Evolutionary conservation across 1,284 basidiomycete genomes (phyloP), one percentile per base, ranked within the genome.

Genomic region (Leccinum huronense): DNA sequence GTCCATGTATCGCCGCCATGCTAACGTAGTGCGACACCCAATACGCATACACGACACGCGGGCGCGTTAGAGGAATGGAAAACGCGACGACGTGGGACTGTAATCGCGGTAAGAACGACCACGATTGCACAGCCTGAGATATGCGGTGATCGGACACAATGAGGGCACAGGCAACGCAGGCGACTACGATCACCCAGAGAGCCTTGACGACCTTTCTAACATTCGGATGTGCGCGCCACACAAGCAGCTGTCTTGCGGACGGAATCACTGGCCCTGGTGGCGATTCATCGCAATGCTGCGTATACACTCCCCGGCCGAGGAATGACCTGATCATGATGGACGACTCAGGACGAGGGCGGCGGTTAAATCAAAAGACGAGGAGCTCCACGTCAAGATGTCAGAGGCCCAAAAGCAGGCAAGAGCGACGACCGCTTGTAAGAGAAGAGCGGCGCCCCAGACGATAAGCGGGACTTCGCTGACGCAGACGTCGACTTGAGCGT

Each of bases 321-420:
- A 9, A 67, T 0, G 55, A 75, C 68, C 10, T 72, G 70, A 2
- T 67, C 60, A 10, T 77, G 66, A 36, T 74, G 71, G 5, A 77
- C n/a, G n/a, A n/a, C n/a, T n/a, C n/a, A n/a, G n/a, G n/a, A n/a
- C 67, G 42, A 75, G 67, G 5, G 73, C 75, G 1, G 73, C 71
- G 5, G 75, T 72, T 2, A 75, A 73, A 16, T 75, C 48, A 13
- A 51, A 51, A 23, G 48, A 11, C 10, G 48, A 51, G 3, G 11
- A 51, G 0, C 45, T 13, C 45, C 45, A 51, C 19, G 45, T 51
- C 19, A 51, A 23, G 45, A 19, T 51, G 38, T 71, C 65, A 14
- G 8, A 16, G 33, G 65, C 56, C 31, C 65, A 45, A 30, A 66
- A 65, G 11, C 69, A 67, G 1, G 59, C 45, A 23, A 76, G 62